Percentiles rank a stretch among this genome's conserved stretches.
Conservation (phyloP, 805 yeast species). For the Starmerella gropengiesseri region DNA sequence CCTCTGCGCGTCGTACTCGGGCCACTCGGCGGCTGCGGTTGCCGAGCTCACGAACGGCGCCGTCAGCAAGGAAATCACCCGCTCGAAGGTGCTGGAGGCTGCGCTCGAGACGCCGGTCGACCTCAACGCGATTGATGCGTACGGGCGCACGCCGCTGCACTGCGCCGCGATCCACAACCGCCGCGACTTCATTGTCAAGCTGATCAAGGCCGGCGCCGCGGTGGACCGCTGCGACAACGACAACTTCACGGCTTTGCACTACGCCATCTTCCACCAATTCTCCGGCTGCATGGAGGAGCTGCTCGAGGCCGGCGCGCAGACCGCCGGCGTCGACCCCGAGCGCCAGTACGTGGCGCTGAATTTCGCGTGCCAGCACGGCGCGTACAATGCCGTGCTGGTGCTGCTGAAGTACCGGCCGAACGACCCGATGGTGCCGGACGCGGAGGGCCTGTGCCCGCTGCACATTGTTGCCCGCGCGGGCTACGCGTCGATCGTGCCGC, state of each 20-base stretch:
- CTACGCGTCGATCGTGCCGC: conserved; percentile 52
- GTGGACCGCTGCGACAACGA: conserved; percentile 33
- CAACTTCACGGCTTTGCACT: conserved; percentile 61
- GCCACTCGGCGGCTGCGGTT: conserved; percentile 9
- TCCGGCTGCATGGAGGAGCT: conserved; percentile 43
- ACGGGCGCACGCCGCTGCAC: conserved; percentile 74
- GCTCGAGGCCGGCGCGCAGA: conserved; percentile 37
- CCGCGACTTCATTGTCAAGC: conserved; percentile 34
- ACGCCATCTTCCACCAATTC: conserved; percentile 64
- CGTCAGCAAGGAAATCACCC: conserved; percentile 12
- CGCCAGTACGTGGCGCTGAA: conserved; percentile 50
- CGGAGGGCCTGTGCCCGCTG: conserved; percentile 75
- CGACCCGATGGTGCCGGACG: conserved; percentile 46
- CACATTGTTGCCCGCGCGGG: conserved; percentile 87
- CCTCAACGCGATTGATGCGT: conserved; percentile 29
- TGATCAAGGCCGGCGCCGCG: conserved; percentile 34
- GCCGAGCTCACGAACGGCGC: conserved; percentile 9
- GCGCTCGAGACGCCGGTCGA: conserved; percentile 26
- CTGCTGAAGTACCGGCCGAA: conserved; percentile 38
- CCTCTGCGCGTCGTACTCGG: conserved; percentile 36
- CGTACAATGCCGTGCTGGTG: conserved; percentile 54
- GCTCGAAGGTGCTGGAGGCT: conserved; percentile 27
- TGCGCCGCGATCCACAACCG: conserved; percentile 58
- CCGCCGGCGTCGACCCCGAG: conserved; percentile 32
- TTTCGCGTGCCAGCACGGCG: conserved; percentile 80